A percentile compares a stretch with the other conserved stretches of the same genome.
Evolutionary conservation across 768 basidiomycete species (phyloP).

Genomic region (Lyophyllum semitale): DNA sequence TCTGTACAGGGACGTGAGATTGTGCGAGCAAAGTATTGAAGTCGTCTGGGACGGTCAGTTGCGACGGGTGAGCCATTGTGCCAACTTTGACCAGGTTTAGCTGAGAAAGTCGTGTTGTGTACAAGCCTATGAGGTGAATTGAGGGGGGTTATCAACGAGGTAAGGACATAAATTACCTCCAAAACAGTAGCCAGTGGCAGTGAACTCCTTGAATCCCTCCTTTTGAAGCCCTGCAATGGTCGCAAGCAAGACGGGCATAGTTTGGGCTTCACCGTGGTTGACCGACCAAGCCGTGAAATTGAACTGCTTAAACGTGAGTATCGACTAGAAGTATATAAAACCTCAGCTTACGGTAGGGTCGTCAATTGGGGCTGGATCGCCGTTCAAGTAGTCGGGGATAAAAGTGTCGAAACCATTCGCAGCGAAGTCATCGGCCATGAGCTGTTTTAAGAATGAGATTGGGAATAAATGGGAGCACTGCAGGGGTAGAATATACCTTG

Average conservation of each 20-base stretch:
- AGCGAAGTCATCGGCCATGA: conserved; percentile 22
- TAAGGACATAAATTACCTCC: conserved; percentile 19
- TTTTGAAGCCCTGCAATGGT: conserved; percentile 33
- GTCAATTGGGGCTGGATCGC: conserved; percentile 16
- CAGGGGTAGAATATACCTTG: conserved; percentile 4
- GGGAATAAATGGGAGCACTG: not conserved
- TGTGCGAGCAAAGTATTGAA: conserved; percentile 21
- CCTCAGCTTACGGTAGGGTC: conserved; percentile 19
- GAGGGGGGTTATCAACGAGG: not conserved
- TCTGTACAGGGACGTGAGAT: conserved; percentile 16
- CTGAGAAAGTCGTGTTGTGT: conserved; percentile 31
- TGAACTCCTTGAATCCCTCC: conserved; percentile 35
- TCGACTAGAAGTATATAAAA: too few species aligned
- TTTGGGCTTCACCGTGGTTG: conserved; percentile 29
- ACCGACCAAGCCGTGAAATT: conserved; percentile 31
- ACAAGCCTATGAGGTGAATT: conserved; percentile 22
- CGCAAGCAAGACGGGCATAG: conserved; percentile 31
- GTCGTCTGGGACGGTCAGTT: conserved; percentile 34
- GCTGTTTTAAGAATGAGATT: not conserved
- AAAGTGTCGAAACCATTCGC: conserved; percentile 21
- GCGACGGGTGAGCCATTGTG: conserved; percentile 36
- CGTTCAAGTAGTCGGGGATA: conserved; percentile 19
- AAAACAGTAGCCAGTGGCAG: conserved; percentile 38
- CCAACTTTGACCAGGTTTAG: conserved; percentile 29
- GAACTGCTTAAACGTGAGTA: conserved; percentile 8